phyloP scores from a whole-genome alignment of 164 flowering plant genomes.

The Vitis cinerea region DNA sequence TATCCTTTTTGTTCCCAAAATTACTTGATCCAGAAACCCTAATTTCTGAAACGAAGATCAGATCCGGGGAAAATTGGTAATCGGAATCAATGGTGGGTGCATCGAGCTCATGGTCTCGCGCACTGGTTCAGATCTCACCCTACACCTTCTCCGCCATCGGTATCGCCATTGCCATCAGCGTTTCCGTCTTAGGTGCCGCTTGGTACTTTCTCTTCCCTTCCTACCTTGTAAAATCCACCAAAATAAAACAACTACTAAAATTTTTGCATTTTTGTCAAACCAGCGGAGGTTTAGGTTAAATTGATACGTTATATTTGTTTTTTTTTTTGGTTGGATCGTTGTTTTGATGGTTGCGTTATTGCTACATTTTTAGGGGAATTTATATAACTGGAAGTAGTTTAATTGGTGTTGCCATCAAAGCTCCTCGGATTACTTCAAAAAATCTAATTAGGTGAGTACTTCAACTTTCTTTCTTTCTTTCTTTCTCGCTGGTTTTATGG shows the following conservation, averaged over 20 bases:
- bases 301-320: no score
- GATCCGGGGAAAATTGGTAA: no score
- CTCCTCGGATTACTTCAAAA: constrained; percentile 95
- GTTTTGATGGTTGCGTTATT: no score
- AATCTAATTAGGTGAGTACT: constrained; percentile 78
- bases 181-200: constrained; percentile 99
- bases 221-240: background rate
- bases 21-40: no score
- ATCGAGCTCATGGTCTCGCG: constrained; percentile 25
- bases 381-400: constrained; percentile 96
- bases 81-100: no score
- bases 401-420: constrained; percentile 97
- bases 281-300: no score
- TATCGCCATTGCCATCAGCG: constrained; percentile 90
- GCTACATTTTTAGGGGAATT: constrained; percentile 67
- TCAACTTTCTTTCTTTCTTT: background rate
- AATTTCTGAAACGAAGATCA: no score
- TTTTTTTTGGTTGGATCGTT: background rate
- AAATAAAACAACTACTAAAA: no score
- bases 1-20: no score
- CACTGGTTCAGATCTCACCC: constrained; percentile 83
- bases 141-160: constrained; percentile 92
- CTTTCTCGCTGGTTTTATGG: background rate
- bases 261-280: background rate
- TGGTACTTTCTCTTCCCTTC: constrained; percentile 42